A percentile compares a stretch with the other conserved stretches of the same genome.
Conservation (phyloP, 305 asterid genomes). For the Rubia tinctorum region DNA sequence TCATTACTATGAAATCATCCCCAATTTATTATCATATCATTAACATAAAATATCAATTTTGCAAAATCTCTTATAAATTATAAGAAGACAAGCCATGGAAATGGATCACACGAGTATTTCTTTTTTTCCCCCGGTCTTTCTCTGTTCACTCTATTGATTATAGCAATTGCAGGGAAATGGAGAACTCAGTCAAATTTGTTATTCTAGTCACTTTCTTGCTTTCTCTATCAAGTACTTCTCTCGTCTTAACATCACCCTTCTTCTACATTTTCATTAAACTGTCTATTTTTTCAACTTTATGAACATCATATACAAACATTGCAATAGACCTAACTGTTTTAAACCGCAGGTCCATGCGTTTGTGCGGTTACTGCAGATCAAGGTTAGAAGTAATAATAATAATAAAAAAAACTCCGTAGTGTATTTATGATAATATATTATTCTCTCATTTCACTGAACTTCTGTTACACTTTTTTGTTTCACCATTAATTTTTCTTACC, state of each 20-base stretch:
- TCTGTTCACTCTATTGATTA: background rate
- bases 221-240: background rate
- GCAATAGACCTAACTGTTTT: background rate
- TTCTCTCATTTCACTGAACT: too few relatives aligned
- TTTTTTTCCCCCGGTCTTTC: too few relatives aligned
- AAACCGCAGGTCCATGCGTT: background rate
- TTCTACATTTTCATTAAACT: too few relatives aligned
- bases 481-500: too few relatives aligned
- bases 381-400: background rate
- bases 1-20: too few relatives aligned
- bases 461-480: too few relatives aligned
- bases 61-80: background rate
- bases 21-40: background rate
- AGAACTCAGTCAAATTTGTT: background rate
- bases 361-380: background rate
- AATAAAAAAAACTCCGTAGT: too few relatives aligned
- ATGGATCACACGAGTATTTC: background rate
- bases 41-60: background rate
- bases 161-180: background rate
- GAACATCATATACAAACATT: too few relatives aligned
- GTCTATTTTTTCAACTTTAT: too few relatives aligned
- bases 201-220: background rate
- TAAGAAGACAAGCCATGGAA: background rate
- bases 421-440: too few relatives aligned
- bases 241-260: too few relatives aligned